Percentiles rank a stretch among this genome's conserved stretches.
Conservation (phyloP, 306 rosid genomes). For the Pterocarpus macrocarpus region DNA sequence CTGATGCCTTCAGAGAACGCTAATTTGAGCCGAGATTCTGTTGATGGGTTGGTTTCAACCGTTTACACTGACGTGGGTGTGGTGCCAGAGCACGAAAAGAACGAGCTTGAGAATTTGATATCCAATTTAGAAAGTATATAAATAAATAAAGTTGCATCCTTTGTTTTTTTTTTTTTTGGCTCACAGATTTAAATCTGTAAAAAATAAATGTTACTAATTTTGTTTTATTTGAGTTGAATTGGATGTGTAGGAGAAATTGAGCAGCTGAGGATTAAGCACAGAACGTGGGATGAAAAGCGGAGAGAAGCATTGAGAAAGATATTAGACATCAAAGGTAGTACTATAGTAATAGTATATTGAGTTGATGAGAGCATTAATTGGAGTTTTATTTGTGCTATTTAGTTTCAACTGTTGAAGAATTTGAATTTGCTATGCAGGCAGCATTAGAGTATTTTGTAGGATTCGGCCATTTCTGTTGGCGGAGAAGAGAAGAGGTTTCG, state of each 20-base stretch:
- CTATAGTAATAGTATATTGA: conserved; percentile 30
- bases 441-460: conserved; percentile 87
- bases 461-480: conserved; percentile 67
- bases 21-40: conserved; percentile 61
- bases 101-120: conserved; percentile 63
- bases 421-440: conserved; percentile 67
- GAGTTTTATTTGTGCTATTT: conserved; percentile 21
- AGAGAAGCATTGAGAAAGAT: conserved; percentile 87
- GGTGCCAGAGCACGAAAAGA: conserved; percentile 78
- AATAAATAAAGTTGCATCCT: conserved; percentile 5
- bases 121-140: conserved; percentile 71
- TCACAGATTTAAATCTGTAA: conserved; percentile 37
- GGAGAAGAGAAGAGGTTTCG: conserved; percentile 59
- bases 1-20: conserved; percentile 54
- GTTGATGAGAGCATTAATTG: background rate
- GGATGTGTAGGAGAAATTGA: conserved; percentile 72
- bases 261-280: conserved; percentile 67
- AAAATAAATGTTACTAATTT: conserved; percentile 30
- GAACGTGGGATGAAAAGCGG: conserved; percentile 60
- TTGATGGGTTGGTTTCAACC: conserved; percentile 59
- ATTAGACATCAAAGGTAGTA: conserved; percentile 81
- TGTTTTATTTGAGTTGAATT: conserved; percentile 27
- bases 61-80: conserved; percentile 78
- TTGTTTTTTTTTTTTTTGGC: conserved; percentile 6
- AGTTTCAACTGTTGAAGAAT: conserved; percentile 16